Percentiles rank a stretch among this genome's conserved stretches.
phyloP scores from a whole-genome alignment of 345 rosid species.

The Salix purpurea region DNA sequence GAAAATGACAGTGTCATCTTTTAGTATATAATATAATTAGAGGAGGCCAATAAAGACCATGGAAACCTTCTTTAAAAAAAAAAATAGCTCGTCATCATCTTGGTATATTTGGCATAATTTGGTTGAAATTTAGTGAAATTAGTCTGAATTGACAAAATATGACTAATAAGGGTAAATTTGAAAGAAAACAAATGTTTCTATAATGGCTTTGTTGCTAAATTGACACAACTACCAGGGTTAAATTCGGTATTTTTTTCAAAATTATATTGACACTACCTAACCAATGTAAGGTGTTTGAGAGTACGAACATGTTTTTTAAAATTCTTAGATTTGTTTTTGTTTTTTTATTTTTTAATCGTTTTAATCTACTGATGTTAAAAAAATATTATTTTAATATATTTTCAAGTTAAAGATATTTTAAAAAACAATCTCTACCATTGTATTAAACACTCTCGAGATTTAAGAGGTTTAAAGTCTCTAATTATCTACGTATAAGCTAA shows the following conservation, averaged over 20 bases:
- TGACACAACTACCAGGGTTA: background rate
- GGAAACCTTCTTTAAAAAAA: no score
- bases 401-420: no score
- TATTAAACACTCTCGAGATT: background rate
- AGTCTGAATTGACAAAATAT: background rate
- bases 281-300: background rate
- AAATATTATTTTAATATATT: no score
- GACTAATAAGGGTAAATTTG: background rate
- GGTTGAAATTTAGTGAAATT: background rate
- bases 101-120: background rate
- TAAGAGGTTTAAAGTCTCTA: no score
- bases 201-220: background rate
- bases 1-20: conserved; percentile 41
- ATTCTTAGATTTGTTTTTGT: no score
- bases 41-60: no score
- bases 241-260: background rate
- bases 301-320: accelerated
- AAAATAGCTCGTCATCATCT: no score
- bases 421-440: no score
- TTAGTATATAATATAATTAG: no score
- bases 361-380: no score
- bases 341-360: no score
- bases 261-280: background rate
- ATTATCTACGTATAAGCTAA: background rate
- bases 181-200: background rate